Evolutionary conservation across 1,284 basidiomycete genomes (phyloP).

Genomic region (Retiboletus flavoniger): DNA sequence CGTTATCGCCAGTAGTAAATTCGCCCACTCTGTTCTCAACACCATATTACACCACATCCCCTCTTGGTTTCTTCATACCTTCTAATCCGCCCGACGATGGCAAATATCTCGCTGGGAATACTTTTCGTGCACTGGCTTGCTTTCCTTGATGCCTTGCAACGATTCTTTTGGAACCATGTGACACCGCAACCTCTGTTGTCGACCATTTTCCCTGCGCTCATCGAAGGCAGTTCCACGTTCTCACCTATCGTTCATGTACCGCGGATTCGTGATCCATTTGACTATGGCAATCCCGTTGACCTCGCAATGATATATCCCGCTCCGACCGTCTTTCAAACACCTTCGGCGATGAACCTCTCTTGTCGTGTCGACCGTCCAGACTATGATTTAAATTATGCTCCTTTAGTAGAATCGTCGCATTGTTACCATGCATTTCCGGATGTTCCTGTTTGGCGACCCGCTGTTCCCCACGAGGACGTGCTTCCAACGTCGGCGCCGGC

Average conservation of each 20-base stretch:
- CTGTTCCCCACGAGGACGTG: background rate
- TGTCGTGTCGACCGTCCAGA: conserved; percentile 3
- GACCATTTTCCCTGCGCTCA: conserved; percentile 1
- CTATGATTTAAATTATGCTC: background rate
- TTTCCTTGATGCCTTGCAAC: conserved; percentile 14
- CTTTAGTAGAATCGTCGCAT: background rate
- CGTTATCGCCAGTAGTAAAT: background rate
- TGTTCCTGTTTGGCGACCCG: background rate
- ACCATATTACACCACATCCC: background rate
- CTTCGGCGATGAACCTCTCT: background rate
- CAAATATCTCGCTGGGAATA: background rate
- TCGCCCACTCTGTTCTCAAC: background rate
- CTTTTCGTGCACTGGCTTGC: conserved; percentile 21
- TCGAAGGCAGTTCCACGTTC: conserved; percentile 4
- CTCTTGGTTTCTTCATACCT: conserved; percentile 1
- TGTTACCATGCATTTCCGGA: background rate
- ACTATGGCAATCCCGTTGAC: conserved; percentile 1
- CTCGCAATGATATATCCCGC: conserved; percentile 9
- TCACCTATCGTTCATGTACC: background rate
- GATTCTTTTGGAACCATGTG: conserved; percentile 7
- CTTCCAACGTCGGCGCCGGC: background rate
- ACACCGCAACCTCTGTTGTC: conserved; percentile 16
- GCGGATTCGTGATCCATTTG: background rate
- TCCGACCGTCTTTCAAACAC: conserved; percentile 6
- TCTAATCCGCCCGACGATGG: background rate